Base-by-base conservation (phyloP, 345 rosid species). In the Euphorbia tirucalli region DNA sequence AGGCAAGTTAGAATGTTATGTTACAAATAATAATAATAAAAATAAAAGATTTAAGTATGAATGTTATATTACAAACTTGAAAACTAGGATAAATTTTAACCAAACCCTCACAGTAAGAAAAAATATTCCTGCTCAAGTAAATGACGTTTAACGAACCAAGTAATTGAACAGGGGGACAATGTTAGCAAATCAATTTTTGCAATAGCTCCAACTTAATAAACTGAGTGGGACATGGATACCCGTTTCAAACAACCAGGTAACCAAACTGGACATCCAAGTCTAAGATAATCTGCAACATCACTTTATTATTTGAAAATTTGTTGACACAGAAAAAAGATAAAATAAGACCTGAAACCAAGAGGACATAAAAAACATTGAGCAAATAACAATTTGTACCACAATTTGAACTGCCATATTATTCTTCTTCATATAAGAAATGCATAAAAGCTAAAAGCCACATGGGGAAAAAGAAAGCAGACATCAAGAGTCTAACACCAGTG, bases 401-500 rank as follows among this genome's bases (percentile, higher is more conserved):
- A 2, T 46, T 61, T 43, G 18, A 37, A 50, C 30, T 39, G 56
- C 25, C 39, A 72, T 61, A 46, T n/a, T 61, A 66, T 44, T 59
- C 65, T 21, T 50, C 65, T 32, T 43, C 48, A 56, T 4, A 56
- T 7, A 60, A 27, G 16, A 14, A 46, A 61, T 37, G 25, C 48
- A 25, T 66, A 77, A 68, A 72, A 13, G 9, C 14, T 3, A 48
- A 72, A 15, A 18, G 41, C 11, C 65, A 11, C 55, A 57, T 1
- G 44, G 41, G 44, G 18, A 31, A 48, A 48, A 4, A 21, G 46
- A 16, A 60, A 46, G 7, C 6, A 44, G 13, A 39, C 72, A 46
- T 57, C 50, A 80, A 44, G 27, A 50, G 50, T 63, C 54, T 66
- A 60, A 43, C 21, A 74, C 77, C 55, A 60, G 37, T 48, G 27